Evolutionary conservation across 176 grass and related monocot species (phyloP).

Genomic region (Triticum monococcum): DNA sequence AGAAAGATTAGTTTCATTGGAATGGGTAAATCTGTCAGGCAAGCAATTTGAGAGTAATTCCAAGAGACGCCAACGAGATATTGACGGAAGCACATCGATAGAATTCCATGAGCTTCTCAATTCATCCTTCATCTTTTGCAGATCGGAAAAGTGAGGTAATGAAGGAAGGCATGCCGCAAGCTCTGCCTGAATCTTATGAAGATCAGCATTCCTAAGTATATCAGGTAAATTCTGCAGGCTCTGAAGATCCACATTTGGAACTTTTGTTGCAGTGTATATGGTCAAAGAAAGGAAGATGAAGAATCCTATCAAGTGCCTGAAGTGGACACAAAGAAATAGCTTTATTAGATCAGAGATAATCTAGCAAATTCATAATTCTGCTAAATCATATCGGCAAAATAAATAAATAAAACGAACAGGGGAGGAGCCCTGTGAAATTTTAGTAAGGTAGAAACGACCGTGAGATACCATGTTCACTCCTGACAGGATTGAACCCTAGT

Average conservation of each 20-base stretch:
- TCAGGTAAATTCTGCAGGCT: conserved; percentile 71
- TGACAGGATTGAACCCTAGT: neutral
- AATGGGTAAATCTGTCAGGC: conserved; percentile 59
- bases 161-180: conserved; percentile 76
- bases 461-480: too few species aligned
- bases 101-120: conserved; percentile 66
- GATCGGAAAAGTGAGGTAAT: conserved; percentile 59
- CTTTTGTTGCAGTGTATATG: conserved; percentile 82
- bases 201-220: conserved; percentile 65
- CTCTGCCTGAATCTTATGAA: conserved; percentile 72
- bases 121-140: conserved; percentile 76
- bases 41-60: conserved; percentile 70
- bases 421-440: neutral
- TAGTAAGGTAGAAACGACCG: neutral
- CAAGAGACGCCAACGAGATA: conserved; percentile 65
- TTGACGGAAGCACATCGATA: conserved; percentile 57
- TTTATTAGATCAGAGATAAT: conserved; percentile 18
- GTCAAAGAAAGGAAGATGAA: conserved; percentile 90
- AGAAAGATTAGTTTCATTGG: conserved; percentile 56
- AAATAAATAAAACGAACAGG: neutral
- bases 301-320: conserved; percentile 93
- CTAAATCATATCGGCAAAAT: neutral
- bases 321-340: conserved; percentile 3
- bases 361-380: neutral
- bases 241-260: conserved; percentile 70